Evolutionary conservation across 1,284 basidiomycete species (phyloP), one percentile per base, ranked within the genome.

Genomic region (Sanghuangporus weigelae): DNA sequence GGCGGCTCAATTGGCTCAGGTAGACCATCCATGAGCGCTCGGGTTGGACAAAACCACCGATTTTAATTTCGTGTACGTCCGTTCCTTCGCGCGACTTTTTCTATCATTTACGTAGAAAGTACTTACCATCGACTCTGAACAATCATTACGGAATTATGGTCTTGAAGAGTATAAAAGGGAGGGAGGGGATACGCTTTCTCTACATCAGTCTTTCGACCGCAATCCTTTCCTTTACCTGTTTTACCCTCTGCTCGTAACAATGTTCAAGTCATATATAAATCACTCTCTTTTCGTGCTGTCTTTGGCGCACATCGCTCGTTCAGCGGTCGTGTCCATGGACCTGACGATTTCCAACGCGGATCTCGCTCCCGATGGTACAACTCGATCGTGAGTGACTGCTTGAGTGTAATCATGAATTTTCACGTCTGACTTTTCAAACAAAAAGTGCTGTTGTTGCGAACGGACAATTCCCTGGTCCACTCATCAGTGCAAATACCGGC

Each of bases 401-500:
- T 46, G 21, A 19, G 44, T n/a, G 12, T 55, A n/a, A 31, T 39
- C 36, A 40, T 40, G 6, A 2, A 2, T 31, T 7, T 31, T 31
- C 26, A 31, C 26, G 2, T 31, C 26, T 31, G 26, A 31, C 26
- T 3, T 31, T 31, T 31, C 26, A 31, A 31, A 31, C 26, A 3
- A 31, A 31, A 31, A 66, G 65, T 4, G 57, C 68, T 46, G 67
- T 68, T 7, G 58, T 67, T 36, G 68, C 65, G 21, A 68, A 69
- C 26, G 67, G 69, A 5, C n/a, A 50, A 21, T 68, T 68, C 36
- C 69, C 69, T 36, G 69, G 59, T 2, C 67, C 69, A 23, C 57
- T 69, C 10, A 58, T 69, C 46, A 63, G 62, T 26, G 69, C 61
- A 35, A 68, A 68, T 53, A 66, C 62, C 31, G 69, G 68, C 6